Percentiles rank a stretch among this genome's conserved stretches.
These are phyloP conservation scores for Exophiala spinifera DNA, from an alignment of 2,329 filamentous ascomycete genomes.

Conservation along the genomic window DNA sequence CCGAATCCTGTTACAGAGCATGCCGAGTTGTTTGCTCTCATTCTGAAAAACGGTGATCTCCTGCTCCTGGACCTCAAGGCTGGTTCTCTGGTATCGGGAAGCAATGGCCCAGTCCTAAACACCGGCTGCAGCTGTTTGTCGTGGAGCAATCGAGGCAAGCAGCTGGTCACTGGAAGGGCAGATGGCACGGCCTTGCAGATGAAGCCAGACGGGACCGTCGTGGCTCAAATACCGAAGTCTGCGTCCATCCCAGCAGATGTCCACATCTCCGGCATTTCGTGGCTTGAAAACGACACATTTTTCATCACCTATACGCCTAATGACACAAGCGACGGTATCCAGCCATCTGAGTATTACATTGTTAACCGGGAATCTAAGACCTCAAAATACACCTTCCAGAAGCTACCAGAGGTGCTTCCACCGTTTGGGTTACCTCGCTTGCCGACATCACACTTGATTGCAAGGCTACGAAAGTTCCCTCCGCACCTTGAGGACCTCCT, in stretches of 20 bases:
- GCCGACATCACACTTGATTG: slow-evolving; percentile 72
- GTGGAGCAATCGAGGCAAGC: slow-evolving; percentile 93
- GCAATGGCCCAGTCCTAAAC: slow-evolving; percentile 65
- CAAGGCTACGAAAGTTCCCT: slow-evolving; percentile 74
- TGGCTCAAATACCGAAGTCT: slow-evolving; percentile 75
- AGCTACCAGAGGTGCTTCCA: slow-evolving; percentile 69
- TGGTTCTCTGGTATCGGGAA: slow-evolving; percentile 54
- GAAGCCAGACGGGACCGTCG: slow-evolving; percentile 73
- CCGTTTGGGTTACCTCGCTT: slow-evolving; percentile 64
- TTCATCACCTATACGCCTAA: slow-evolving; percentile 72
- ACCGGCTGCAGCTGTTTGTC: slow-evolving; percentile 75
- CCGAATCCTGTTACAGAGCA: slow-evolving; percentile 62
- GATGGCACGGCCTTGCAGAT: slow-evolving; percentile 81
- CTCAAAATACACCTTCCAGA: slow-evolving; percentile 67
- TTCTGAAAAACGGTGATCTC: slow-evolving; percentile 77
- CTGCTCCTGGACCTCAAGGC: slow-evolving; percentile 78
- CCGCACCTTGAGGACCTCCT: slow-evolving; percentile 78
- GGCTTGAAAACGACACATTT: slow-evolving; percentile 86
- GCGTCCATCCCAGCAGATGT: slow-evolving; percentile 61
- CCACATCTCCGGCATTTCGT: slow-evolving; percentile 76
- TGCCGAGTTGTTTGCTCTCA: slow-evolving; percentile 72
- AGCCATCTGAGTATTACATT: slow-evolving; percentile 72
- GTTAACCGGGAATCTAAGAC: slow-evolving; percentile 64
- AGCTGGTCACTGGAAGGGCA: slow-evolving; percentile 78
- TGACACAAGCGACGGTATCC: slow-evolving; percentile 44